Evolutionary conservation across 1,139 yeast species (phyloP), one percentile per base, ranked within the genome.

Genomic region (Yamadazyma aaseri): DNA sequence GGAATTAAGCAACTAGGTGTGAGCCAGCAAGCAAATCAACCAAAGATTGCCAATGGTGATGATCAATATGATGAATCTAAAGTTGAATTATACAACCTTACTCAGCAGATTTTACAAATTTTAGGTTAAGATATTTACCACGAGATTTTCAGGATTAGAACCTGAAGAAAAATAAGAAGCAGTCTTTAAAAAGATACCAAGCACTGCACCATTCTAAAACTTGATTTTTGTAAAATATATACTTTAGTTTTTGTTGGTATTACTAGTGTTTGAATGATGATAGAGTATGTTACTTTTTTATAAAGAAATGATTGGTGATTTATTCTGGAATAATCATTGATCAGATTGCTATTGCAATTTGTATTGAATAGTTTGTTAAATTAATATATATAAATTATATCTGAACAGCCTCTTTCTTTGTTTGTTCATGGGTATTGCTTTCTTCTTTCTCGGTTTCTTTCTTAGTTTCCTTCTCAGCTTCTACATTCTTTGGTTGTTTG

Each of bases 91-190:
- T 81, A 79, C 54, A 82, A 81, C 53, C 72, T 84, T 53, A 81
- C 90, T n/a, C 87, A 81, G 56, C 94, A 84, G 64, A 83, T 84
- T 37, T 68, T 83, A 52, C 76, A 71, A 53, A 71, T 70, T 29
- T 62, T 71, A 46, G 76, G 76, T 28, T 68, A 39, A 46, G n/a
- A n/a, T 22, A 11, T n/a, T 11, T 17, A 10, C 7, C 20, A 4
- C 23, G 5, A 15, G 18, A 17, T 15, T 15, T 11, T 18, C 21
- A 18, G 21, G 21, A 18, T n/a, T n/a, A n/a, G n/a, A n/a, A n/a
- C n/a, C n/a, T n/a, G n/a, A n/a, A n/a, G n/a, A n/a, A n/a, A n/a
- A n/a, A n/a, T n/a, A n/a, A n/a, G n/a, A n/a, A n/a, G n/a, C n/a
- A n/a, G n/a, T n/a, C n/a, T n/a, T n/a, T n/a, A n/a, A n/a, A n/a